Conservation (phyloP, 768 basidiomycete species). For the Russula sp. region DNA sequence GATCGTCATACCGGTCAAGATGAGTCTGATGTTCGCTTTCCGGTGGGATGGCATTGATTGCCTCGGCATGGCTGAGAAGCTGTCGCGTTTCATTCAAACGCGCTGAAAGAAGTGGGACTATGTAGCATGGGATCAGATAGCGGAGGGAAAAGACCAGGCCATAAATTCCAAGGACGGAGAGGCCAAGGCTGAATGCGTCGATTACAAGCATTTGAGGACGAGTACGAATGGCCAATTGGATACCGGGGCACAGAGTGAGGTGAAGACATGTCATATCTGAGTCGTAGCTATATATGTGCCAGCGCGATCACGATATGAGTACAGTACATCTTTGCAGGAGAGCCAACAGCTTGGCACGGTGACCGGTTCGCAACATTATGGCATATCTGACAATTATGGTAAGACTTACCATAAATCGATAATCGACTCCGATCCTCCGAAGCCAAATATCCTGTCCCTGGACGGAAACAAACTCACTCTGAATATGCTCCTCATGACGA, state of each 20-base stretch:
- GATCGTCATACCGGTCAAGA: neutral
- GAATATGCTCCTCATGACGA: no score
- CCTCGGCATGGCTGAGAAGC: conserved; percentile 3
- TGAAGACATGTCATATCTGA: neutral
- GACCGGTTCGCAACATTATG: no score
- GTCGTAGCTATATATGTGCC: neutral
- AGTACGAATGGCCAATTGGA: neutral
- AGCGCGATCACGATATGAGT: no score
- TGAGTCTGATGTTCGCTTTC: neutral
- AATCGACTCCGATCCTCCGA: no score
- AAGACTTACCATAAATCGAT: no score
- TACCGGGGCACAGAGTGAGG: no score
- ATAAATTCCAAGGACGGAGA: neutral
- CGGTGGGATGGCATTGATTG: neutral
- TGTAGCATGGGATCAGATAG: neutral
- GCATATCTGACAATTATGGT: no score
- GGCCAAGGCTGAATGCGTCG: neutral
- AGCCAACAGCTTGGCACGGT: no score
- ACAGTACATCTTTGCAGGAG: no score
- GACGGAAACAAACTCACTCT: no score
- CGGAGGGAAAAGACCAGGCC: neutral
- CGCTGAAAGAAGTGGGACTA: neutral
- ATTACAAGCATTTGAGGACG: neutral
- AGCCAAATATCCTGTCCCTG: no score
- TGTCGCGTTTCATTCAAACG: neutral